These are phyloP conservation scores for Neopestalotiopsis rosae DNA, from an alignment of 2,329 filamentous ascomycete species.

Conservation along the genomic window DNA sequence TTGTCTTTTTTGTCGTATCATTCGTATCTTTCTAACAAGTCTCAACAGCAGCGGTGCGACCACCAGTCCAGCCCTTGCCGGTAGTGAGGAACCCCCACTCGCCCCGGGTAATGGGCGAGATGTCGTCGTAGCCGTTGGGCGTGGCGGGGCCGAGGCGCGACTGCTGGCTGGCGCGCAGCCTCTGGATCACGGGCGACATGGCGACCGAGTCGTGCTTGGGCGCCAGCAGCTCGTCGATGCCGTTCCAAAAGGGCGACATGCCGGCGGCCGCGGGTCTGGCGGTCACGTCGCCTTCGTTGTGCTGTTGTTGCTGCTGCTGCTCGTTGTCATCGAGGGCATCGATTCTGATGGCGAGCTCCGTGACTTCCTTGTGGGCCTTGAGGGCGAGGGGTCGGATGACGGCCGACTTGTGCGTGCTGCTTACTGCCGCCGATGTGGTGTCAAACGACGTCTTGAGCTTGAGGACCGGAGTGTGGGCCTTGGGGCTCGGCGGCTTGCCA, in stretches of 20 bases:
- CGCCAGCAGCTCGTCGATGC: slow-evolving; percentile 50
- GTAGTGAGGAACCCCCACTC: slow-evolving; percentile 68
- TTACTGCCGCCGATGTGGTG: slow-evolving; percentile 13
- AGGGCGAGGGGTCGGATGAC: slow-evolving; percentile 10
- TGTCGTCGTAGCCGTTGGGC: slow-evolving; percentile 65
- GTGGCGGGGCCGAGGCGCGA: slow-evolving; percentile 54
- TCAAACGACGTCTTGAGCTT: slow-evolving; percentile 52
- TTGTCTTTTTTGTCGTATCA: not conserved
- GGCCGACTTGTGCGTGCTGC: slow-evolving; percentile 1
- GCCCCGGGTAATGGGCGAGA: slow-evolving; percentile 65
- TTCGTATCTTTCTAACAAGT: slow-evolving; percentile 45
- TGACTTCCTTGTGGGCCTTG: slow-evolving; percentile 6
- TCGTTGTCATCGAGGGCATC: slow-evolving; percentile 31
- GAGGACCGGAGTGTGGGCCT: slow-evolving; percentile 32
- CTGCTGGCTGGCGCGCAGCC: slow-evolving; percentile 24
- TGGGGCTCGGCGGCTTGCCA: slow-evolving; percentile 27
- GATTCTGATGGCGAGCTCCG: slow-evolving; percentile 29
- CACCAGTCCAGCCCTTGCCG: slow-evolving; percentile 48
- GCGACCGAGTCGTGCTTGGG: slow-evolving; percentile 23
- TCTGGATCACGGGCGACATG: slow-evolving; percentile 16
- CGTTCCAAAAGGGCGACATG: slow-evolving; percentile 24
- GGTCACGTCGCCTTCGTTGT: slow-evolving; percentile 37
- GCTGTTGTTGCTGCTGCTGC: not conserved
- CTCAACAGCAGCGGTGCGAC: slow-evolving; percentile 56
- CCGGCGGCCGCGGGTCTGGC: slow-evolving; percentile 31